These are phyloP conservation scores for Beauveria bassiana DNA, from an alignment of 2,329 filamentous ascomycete genomes.

Conservation along the genomic window DNA sequence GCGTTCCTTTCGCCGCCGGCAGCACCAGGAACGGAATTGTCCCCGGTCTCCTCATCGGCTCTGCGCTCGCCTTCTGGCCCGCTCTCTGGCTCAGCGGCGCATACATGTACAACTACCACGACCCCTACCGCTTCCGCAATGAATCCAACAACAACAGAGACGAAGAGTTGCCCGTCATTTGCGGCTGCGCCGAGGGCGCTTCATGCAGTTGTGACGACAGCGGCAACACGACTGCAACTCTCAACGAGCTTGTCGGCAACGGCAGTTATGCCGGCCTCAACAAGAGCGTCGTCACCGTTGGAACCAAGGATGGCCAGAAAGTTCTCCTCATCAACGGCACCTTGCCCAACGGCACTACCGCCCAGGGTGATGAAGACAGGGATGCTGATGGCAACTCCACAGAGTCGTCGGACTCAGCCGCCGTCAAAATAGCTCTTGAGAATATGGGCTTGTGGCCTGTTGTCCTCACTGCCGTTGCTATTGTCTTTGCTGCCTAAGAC, in stretches of 20 bases:
- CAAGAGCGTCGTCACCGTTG: slow-evolving; percentile 53
- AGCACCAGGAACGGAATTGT: slow-evolving; percentile 38
- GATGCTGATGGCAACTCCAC: slow-evolving; percentile 34
- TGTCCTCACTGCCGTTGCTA: slow-evolving; percentile 33
- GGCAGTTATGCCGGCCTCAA: slow-evolving; percentile 54
- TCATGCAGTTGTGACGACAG: slow-evolving; percentile 62
- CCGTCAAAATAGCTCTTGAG: slow-evolving; percentile 27
- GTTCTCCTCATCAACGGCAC: slow-evolving; percentile 71
- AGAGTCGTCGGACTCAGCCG: slow-evolving; percentile 21
- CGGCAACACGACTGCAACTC: slow-evolving; percentile 47
- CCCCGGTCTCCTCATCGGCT: slow-evolving; percentile 40
- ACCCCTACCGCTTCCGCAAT: slow-evolving; percentile 48
- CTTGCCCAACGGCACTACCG: slow-evolving; percentile 58
- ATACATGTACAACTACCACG: slow-evolving; percentile 42
- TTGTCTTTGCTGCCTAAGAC: slow-evolving; percentile 35
- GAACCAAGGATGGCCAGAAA: slow-evolving; percentile 52
- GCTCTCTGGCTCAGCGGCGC: slow-evolving; percentile 57
- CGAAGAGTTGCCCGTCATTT: slow-evolving; percentile 29
- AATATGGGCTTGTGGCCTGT: slow-evolving; percentile 44
- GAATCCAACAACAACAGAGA: slow-evolving; percentile 33
- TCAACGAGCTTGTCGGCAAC: slow-evolving; percentile 57
- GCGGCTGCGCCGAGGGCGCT: slow-evolving; percentile 42
- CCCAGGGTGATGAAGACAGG: slow-evolving; percentile 24
- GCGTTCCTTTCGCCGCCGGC: slow-evolving; percentile 53
- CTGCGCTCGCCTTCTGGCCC: slow-evolving; percentile 51